A percentile compares a stretch with the other conserved stretches of the same genome.
phyloP scores from a whole-genome alignment of 495 filamentous ascomycete genomes.

The Aspergillus egyptiacus region DNA sequence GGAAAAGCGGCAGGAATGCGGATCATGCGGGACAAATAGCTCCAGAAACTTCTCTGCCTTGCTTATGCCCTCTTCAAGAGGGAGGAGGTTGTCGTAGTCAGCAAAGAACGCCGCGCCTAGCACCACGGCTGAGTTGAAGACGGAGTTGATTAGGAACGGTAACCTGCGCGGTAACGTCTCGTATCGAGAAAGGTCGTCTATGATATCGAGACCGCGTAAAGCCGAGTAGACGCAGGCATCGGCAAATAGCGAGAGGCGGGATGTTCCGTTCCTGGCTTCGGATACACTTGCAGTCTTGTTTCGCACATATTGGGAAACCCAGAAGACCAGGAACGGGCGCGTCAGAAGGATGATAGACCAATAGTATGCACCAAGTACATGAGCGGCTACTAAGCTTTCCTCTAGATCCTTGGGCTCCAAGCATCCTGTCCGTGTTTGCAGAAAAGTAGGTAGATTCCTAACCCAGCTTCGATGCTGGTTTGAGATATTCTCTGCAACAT shows the following conservation, averaged over 20 bases:
- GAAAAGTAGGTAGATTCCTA: constrained; percentile 27
- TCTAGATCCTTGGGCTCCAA: constrained; percentile 37
- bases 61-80: constrained; percentile 48
- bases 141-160: constrained; percentile 66
- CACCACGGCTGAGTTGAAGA: constrained; percentile 65
- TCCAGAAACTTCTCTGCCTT: constrained; percentile 56
- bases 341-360: constrained; percentile 69
- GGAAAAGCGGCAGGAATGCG: constrained; percentile 57
- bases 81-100: constrained; percentile 51
- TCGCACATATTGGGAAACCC: constrained; percentile 43
- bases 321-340: constrained; percentile 60
- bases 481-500: constrained; percentile 59
- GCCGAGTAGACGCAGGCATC: constrained; percentile 67
- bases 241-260: constrained; percentile 57
- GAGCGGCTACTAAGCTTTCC: constrained; percentile 58
- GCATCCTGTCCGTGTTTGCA: constrained; percentile 32
- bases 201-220: constrained; percentile 57
- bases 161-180: constrained; percentile 60
- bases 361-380: constrained; percentile 63
- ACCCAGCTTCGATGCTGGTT: constrained; percentile 48
- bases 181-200: constrained; percentile 52
- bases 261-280: constrained; percentile 25
- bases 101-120: constrained; percentile 66
- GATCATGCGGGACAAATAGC: constrained; percentile 57
- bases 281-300: constrained; percentile 24